These are phyloP conservation scores for Aureobasidium namibiae DNA, from an alignment of 2,329 filamentous ascomycete species.

Conservation along the genomic window DNA sequence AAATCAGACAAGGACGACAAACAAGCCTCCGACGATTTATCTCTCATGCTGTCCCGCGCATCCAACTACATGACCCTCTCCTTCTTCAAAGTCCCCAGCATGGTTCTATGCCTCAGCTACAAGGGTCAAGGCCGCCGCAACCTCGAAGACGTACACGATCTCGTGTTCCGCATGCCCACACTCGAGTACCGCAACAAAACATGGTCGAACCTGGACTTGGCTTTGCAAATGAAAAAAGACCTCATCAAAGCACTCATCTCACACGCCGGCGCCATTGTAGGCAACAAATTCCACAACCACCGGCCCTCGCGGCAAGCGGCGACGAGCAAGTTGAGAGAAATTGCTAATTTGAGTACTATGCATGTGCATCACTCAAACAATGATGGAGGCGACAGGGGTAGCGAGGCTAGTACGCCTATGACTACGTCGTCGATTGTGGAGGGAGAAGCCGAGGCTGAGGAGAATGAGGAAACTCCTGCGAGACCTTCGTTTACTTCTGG, in stretches of 20 bases:
- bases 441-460: background rate
- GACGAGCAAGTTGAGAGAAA: slow-evolving; percentile 68
- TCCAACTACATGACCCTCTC: slow-evolving; percentile 97
- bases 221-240: slow-evolving; percentile 85
- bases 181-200: slow-evolving; percentile 98
- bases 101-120: slow-evolving; percentile 91
- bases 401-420: slow-evolving; percentile 1
- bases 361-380: slow-evolving; percentile 25
- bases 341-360: slow-evolving; percentile 70
- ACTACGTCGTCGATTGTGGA: background rate
- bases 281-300: slow-evolving; percentile 91
- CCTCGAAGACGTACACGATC: slow-evolving; percentile 92
- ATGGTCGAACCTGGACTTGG: slow-evolving; percentile 95
- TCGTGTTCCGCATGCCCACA: slow-evolving; percentile 89
- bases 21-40: slow-evolving; percentile 67
- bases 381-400: background rate
- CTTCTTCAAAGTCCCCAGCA: slow-evolving; percentile 88
- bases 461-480: background rate
- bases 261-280: slow-evolving; percentile 90
- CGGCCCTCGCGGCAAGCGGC: slow-evolving; percentile 67
- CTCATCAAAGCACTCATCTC: slow-evolving; percentile 90
- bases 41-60: slow-evolving; percentile 90
- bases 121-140: slow-evolving; percentile 95
- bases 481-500: slow-evolving; percentile 10
- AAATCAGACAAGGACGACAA: slow-evolving; percentile 52